phyloP scores from a whole-genome alignment of 2,329 filamentous ascomycete species.

The Teratosphaeria pseudoeucalypti region DNA sequence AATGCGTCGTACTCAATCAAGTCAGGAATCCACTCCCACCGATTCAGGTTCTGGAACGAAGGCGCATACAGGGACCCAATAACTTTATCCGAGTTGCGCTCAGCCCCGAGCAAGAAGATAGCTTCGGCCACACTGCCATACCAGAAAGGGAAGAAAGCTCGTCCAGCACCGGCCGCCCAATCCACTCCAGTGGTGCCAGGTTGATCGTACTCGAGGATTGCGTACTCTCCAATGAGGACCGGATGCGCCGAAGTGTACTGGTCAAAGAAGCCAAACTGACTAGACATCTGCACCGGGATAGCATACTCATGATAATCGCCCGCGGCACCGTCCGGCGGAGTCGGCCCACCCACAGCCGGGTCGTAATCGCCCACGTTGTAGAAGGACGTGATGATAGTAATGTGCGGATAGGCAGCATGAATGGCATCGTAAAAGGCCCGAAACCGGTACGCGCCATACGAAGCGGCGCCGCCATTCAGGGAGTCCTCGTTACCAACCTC shows the following conservation, averaged over 20 bases:
- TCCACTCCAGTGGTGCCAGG: constrained; percentile 38
- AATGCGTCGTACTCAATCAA: constrained; percentile 33
- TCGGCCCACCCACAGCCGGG: constrained; percentile 3
- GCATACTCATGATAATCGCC: constrained; percentile 26
- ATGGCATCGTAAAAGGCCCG: constrained; percentile 51
- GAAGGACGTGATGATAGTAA: constrained; percentile 46
- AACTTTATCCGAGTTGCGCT: constrained; percentile 53
- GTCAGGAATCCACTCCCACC: constrained; percentile 26
- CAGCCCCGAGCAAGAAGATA: constrained; percentile 54
- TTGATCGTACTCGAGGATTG: constrained; percentile 40
- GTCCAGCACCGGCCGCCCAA: constrained; percentile 27
- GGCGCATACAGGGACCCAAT: constrained; percentile 42
- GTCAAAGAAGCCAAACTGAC: constrained; percentile 34
- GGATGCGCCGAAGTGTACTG: constrained; percentile 31
- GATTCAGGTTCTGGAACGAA: constrained; percentile 20
- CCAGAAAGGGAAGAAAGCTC: constrained; percentile 35
- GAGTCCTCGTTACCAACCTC: constrained; percentile 62
- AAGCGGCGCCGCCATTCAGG: constrained; percentile 36
- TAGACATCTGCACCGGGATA: constrained; percentile 18
- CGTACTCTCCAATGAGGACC: constrained; percentile 40
- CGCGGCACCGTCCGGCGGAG: constrained; percentile 11
- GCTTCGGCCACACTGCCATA: constrained; percentile 54
- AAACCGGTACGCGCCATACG: constrained; percentile 42
- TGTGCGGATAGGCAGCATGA: constrained; percentile 44
- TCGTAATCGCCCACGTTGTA: constrained; percentile 14